Base-by-base conservation (phyloP, 441 rosid genomes). In the Jatropha multifida region DNA sequence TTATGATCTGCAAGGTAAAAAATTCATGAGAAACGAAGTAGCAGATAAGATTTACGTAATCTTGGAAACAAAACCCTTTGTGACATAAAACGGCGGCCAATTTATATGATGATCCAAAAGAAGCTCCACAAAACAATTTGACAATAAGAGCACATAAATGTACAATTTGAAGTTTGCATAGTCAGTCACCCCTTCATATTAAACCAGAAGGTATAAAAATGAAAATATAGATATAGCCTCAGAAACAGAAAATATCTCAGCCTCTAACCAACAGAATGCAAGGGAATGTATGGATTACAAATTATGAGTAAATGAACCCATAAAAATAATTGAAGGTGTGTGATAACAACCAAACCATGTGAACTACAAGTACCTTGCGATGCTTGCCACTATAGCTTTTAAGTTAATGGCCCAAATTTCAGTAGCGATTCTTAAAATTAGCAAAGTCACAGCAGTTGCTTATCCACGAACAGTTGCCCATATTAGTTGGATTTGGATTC, bases 1-100 rank as follows among this genome's bases (percentile, higher is more conserved):
- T 93, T 65, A 87, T 68, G 70, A 92, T 84, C 98, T 95, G 85
- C 86, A 82, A 81, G 70, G 73, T 15, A 71, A 76, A 58, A 61
- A 52, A 59, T 71, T 18, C 27, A 37, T 44, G 44, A 17, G 26
- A 58, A 32, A 32, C 32, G 2, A 32, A 32, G 32, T 32, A 68
- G 14, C 9, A 0, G 26, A 63, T 64, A 62, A 17, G 13, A 3
- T 41, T 18, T 17, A 2, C 17, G 4, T 63, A 49, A 51, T 61
- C 56, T 26, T 60, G 58, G 26, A 72, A 23, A 61, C 67, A 60
- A n/a, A 46, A 62, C 2, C 54, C 40, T 18, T 72, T 4, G 42
- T 46, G 32, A 51, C 32, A 74, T 38, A 38, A 49, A 20, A 1
- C 20, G 13, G 23, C 23, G 48, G 5, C 3, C 20, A 67, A 48